Conservation (phyloP, 179 eudicot species). For the Sideroxylon spinosum region DNA sequence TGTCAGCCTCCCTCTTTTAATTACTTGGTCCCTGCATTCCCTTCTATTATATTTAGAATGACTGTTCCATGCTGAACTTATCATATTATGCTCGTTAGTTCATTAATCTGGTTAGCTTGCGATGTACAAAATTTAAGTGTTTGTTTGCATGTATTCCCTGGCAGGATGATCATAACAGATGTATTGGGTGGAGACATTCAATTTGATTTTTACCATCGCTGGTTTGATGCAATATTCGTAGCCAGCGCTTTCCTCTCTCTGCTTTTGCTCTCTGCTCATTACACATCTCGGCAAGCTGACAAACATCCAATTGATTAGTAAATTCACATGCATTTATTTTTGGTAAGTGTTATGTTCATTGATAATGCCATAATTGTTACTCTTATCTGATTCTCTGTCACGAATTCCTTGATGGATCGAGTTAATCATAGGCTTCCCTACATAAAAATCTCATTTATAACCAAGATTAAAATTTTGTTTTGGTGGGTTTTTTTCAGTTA, state of each 20-base stretch:
- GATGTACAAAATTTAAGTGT: neutral
- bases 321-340: slow-evolving; percentile 3
- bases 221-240: slow-evolving; percentile 98
- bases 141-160: slow-evolving; percentile 5
- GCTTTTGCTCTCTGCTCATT: slow-evolving; percentile 93
- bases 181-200: slow-evolving; percentile 96
- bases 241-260: slow-evolving; percentile 96
- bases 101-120: neutral
- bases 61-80: neutral
- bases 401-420: slow-evolving; percentile 6
- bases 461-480: no score
- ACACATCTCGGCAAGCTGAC: slow-evolving; percentile 86
- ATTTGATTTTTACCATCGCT: slow-evolving; percentile 93
- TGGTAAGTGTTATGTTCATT: neutral
- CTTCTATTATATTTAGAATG: no score
- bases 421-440: neutral
- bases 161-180: slow-evolving; percentile 94
- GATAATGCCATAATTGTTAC: neutral
- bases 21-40: neutral
- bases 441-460: neutral
- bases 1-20: no score
- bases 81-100: neutral
- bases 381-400: neutral
- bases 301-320: slow-evolving; percentile 88
- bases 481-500: no score